Base-by-base conservation (phyloP, 2,329 filamentous ascomycete genomes). In the Lojkania enalia region DNA sequence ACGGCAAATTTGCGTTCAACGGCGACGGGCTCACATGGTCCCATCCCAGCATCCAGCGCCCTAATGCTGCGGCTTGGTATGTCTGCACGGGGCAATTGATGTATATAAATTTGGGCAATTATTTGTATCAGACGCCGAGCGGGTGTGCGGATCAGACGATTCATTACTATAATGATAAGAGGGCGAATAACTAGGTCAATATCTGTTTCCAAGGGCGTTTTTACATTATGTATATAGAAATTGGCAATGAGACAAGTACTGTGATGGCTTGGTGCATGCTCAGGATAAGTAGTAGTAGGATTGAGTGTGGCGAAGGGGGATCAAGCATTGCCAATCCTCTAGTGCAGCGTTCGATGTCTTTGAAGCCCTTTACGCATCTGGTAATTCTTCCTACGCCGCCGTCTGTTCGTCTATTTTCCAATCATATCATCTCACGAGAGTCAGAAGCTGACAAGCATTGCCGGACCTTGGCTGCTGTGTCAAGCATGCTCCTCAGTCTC, bases 31-130 rank as follows among this genome's bases (percentile, higher is more conserved):
- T 83, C 23, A 77, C 76, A 9, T 84, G 81, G 81, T 72, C 64
- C 41, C 72, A 70, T 12, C 59, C 72, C 1, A 74, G 71, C 18
- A 64, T 83, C 23, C 65, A 68, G 37, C 63, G 81, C 25, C 80
- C 79, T 39, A 84, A 84, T 58, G 57, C 73, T 33, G 77, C 75
- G 15, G 81, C 81, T 1, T 84, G 80, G 79, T 74, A 82, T 51
- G 80, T 84, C 40, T 84, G 80, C 50, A 69, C 67, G 35, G 69
- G 71, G 4, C 75, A 80, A 64, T 58, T 62, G 39, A 52, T 84
- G 49, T 83, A 78, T 56, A 74, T 83, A 56, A 84, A 84, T 55
- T 72, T 82, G 42, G 81, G 82, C 0, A 78, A 77, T 12, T 84
- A 83, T 57, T 67, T 67, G 19, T 84, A 83, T 57, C 67, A 78